Percentiles rank a stretch among this genome's conserved stretches.
Evolutionary conservation across 1,139 yeast genomes (phyloP).

Genomic region (Petasospora fabianii): DNA sequence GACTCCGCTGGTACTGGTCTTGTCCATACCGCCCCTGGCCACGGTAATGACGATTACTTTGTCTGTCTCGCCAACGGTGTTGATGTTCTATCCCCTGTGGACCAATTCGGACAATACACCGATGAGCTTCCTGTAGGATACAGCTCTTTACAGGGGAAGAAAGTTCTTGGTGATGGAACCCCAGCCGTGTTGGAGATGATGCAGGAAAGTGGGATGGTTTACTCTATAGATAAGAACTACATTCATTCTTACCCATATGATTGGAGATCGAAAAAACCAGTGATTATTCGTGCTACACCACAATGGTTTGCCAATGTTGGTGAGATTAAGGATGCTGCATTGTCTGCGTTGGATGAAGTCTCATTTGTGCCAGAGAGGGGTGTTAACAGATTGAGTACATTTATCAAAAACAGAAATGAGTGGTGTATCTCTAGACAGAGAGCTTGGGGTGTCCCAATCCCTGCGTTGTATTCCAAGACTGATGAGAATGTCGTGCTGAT

Average conservation of each 20-base stretch:
- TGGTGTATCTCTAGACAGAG: conserved; percentile 99
- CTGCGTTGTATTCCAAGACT: conserved; percentile 62
- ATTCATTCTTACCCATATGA: conserved; percentile 92
- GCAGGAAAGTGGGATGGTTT: conserved; percentile 42
- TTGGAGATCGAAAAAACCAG: conserved; percentile 95
- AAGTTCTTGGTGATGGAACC: conserved; percentile 63
- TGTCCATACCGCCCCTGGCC: conserved; percentile 97
- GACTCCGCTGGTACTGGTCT: conserved; percentile 86
- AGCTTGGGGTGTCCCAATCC: conserved; percentile 98
- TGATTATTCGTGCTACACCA: conserved; percentile 91
- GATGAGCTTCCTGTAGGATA: conserved; percentile 43
- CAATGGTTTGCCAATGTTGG: conserved; percentile 95
- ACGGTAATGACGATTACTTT: conserved; percentile 89
- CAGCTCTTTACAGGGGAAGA: conserved; percentile 46
- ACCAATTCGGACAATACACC: conserved; percentile 63
- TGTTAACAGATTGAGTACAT: conserved; percentile 62
- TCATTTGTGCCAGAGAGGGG: conserved; percentile 74
- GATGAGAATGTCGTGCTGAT: conserved; percentile 56
- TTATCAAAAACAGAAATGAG: conserved; percentile 75
- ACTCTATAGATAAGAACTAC: conserved; percentile 46
- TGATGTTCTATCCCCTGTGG: conserved; percentile 71
- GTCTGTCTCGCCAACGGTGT: conserved; percentile 59
- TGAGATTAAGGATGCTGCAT: conserved; percentile 61
- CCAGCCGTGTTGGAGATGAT: conserved; percentile 43
- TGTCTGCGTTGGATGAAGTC: conserved; percentile 57